Evolutionary conservation across 352 stramenopile species (phyloP).

Genomic region (Pythium folliculosum): DNA sequence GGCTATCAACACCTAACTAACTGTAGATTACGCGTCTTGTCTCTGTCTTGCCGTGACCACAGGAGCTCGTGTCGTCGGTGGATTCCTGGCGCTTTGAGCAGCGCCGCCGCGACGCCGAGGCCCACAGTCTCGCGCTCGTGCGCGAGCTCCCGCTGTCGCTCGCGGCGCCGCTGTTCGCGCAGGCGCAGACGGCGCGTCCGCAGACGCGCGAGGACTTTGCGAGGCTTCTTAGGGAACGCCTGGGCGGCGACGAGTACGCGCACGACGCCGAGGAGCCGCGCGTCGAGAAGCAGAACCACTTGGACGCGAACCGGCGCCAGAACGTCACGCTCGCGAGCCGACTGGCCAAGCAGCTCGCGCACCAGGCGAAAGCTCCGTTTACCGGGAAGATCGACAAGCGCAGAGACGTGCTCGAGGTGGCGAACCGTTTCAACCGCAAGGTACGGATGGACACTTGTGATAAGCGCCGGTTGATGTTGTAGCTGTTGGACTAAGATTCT

Average conservation of each 20-base stretch:
- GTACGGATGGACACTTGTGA: neutral
- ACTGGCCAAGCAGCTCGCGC: slow-evolving; percentile 37
- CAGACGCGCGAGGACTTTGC: slow-evolving; percentile 42
- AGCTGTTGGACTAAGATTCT: neutral
- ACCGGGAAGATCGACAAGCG: slow-evolving; percentile 33
- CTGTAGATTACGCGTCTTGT: too few species aligned
- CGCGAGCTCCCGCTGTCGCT: slow-evolving; percentile 47
- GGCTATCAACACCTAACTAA: too few species aligned
- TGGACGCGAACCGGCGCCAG: slow-evolving; percentile 34
- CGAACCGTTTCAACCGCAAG: slow-evolving; percentile 27
- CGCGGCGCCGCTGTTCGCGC: slow-evolving; percentile 25
- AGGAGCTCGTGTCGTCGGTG: slow-evolving; percentile 45
- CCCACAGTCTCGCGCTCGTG: slow-evolving; percentile 48
- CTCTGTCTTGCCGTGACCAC: neutral
- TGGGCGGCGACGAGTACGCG: slow-evolving; percentile 48
- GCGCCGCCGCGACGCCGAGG: slow-evolving; percentile 48
- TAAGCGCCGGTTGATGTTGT: neutral
- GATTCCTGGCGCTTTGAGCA: slow-evolving; percentile 55
- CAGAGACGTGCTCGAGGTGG: slow-evolving; percentile 15
- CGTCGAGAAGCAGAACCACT: slow-evolving; percentile 36
- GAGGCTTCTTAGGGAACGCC: slow-evolving; percentile 42
- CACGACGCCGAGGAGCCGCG: neutral
- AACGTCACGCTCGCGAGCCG: slow-evolving; percentile 39
- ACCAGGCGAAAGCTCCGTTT: slow-evolving; percentile 14
- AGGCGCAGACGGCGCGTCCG: slow-evolving; percentile 18